These are phyloP conservation scores for Exophiala mesophila DNA, from an alignment of 2,329 filamentous ascomycete genomes.

Conservation along the genomic window DNA sequence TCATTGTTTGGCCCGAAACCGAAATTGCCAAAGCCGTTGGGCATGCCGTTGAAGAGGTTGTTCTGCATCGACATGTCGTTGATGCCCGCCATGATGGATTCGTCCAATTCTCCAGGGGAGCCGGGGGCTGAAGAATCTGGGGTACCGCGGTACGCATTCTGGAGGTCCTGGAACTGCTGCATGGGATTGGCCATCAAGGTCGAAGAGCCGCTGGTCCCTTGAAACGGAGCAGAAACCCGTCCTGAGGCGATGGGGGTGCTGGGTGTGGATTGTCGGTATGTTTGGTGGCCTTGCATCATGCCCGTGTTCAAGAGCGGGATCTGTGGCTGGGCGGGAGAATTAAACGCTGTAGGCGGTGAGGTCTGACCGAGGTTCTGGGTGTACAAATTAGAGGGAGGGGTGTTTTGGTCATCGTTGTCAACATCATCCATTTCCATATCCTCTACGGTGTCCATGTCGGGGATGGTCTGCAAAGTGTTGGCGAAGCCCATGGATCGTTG, in stretches of 20 bases:
- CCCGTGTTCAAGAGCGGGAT: constrained; percentile 74
- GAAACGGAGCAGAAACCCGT: constrained; percentile 52
- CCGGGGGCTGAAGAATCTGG: constrained; percentile 65
- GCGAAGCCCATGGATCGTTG: constrained; percentile 24
- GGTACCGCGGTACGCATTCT: constrained; percentile 45
- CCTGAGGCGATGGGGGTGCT: constrained; percentile 73
- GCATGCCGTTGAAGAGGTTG: constrained; percentile 37
- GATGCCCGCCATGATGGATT: constrained; percentile 62
- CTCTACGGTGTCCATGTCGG: constrained; percentile 48
- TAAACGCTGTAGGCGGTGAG: constrained; percentile 58
- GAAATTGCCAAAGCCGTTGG: constrained; percentile 32
- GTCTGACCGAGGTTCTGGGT: constrained; percentile 62
- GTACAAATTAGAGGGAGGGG: constrained; percentile 35
- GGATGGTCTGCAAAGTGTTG: constrained; percentile 30
- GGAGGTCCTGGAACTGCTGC: constrained; percentile 53
- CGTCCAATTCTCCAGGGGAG: constrained; percentile 69
- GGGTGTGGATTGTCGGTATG: constrained; percentile 77
- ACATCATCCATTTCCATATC: constrained; percentile 97
- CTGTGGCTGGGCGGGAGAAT: constrained; percentile 48
- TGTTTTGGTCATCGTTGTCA: constrained; percentile 33
- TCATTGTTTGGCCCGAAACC: constrained; percentile 46
- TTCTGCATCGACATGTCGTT: constrained; percentile 57
- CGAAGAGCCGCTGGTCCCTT: constrained; percentile 93
- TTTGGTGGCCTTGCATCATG: constrained; percentile 69
- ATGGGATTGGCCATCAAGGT: constrained; percentile 76